Evolutionary conservation across 371 early-diverging fungal genomes (phyloP).

Genomic region (Apophysomyces variabilis): DNA sequence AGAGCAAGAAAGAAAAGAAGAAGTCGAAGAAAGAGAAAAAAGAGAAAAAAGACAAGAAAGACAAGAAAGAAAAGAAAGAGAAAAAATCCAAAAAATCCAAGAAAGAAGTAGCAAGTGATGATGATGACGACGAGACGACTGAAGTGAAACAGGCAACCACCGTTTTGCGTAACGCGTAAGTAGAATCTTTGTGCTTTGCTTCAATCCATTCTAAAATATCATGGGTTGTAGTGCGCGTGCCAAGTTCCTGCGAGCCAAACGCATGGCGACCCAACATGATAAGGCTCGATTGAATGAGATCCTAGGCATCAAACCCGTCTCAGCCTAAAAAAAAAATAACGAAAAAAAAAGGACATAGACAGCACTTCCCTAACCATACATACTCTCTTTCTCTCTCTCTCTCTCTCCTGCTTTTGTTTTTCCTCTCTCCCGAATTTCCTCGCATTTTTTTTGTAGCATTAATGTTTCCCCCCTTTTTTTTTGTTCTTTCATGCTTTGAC

Average conservation of each 20-base stretch:
- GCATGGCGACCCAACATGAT: slow-evolving; percentile 58
- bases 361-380: no score
- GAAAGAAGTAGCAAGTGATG: slow-evolving; percentile 18
- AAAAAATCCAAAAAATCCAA: slow-evolving; percentile 14
- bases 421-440: not conserved
- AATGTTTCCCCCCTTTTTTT: not conserved
- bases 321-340: not conserved
- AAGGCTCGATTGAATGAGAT: slow-evolving; percentile 58
- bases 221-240: slow-evolving; percentile 61
- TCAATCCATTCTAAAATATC: no score
- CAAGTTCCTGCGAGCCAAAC: slow-evolving; percentile 75
- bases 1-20: slow-evolving; percentile 10
- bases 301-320: slow-evolving; percentile 50
- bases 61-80: slow-evolving; percentile 33
- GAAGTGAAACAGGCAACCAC: slow-evolving; percentile 31
- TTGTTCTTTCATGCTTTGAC: no score
- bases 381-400: no score
- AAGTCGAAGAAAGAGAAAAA: slow-evolving; percentile 22
- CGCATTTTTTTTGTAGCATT: slow-evolving; percentile 11
- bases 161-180: slow-evolving; percentile 62
- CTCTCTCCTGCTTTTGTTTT: not conserved
- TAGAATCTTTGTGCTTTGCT: slow-evolving; percentile 9
- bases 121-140: slow-evolving; percentile 27
- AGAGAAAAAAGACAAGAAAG: slow-evolving; percentile 43
- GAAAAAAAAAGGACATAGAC: no score